phyloP scores from a whole-genome alignment of 2,329 filamentous ascomycete genomes.

The Ceratocystis variospora region DNA sequence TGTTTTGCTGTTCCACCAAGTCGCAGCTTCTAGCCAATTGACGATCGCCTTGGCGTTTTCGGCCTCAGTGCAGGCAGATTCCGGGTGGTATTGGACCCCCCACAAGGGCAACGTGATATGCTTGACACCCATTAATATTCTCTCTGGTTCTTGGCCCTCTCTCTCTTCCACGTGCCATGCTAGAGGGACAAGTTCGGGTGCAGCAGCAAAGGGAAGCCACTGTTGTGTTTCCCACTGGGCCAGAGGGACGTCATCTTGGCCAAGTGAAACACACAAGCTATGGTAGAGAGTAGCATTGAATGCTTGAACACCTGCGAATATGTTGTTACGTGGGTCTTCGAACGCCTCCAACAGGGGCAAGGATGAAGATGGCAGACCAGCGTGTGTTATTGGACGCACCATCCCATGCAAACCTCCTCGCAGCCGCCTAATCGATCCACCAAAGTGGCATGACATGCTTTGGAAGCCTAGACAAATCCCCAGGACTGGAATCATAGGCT shows the following conservation, averaged over 20 bases:
- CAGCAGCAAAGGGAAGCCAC: conserved; percentile 29
- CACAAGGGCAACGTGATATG: conserved; percentile 61
- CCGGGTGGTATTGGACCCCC: conserved; percentile 83
- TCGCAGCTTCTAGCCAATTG: conserved; percentile 61
- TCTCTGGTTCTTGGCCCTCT: conserved; percentile 29
- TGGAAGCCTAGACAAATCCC: conserved; percentile 88
- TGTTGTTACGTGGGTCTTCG: conserved; percentile 31
- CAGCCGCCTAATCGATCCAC: conserved; percentile 51
- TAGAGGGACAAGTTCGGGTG: conserved; percentile 39
- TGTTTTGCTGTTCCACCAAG: conserved; percentile 41
- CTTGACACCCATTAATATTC: conserved; percentile 62
- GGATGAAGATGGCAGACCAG: not conserved
- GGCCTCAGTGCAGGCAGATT: conserved; percentile 69
- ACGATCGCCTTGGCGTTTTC: conserved; percentile 49
- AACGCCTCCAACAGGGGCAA: conserved; percentile 9
- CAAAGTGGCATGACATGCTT: conserved; percentile 56
- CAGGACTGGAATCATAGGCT: conserved; percentile 57
- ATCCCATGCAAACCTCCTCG: conserved; percentile 70
- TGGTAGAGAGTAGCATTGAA: conserved; percentile 69
- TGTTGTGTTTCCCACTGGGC: conserved; percentile 28
- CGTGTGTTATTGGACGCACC: conserved; percentile 52
- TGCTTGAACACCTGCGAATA: conserved; percentile 48
- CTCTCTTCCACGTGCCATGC: conserved; percentile 46
- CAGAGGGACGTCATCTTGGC: conserved; percentile 31
- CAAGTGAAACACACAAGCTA: conserved; percentile 43